Conservation (phyloP, 176 grass and related monocot genomes). For the Olyra latifolia region DNA sequence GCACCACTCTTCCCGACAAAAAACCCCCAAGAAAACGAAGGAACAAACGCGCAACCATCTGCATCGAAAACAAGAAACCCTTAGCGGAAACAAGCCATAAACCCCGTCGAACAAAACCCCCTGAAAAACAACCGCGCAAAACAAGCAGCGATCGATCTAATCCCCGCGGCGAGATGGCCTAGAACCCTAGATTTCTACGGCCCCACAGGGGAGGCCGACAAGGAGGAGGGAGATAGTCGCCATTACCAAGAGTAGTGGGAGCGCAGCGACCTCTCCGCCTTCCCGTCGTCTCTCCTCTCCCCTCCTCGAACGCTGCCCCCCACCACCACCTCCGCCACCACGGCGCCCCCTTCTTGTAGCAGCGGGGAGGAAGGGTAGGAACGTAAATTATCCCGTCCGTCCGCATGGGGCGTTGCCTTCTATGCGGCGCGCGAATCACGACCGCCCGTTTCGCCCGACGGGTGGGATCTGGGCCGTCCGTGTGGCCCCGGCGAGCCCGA, state of each 20-base stretch:
- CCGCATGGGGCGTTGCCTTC: background rate
- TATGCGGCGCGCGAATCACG: background rate
- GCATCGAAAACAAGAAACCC: background rate
- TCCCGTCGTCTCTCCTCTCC: background rate
- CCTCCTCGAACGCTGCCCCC: background rate
- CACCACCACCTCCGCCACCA: background rate
- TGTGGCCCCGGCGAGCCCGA: background rate
- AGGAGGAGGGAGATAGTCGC: background rate
- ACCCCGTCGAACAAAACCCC: background rate
- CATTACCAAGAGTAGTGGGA: slow-evolving; percentile 9
- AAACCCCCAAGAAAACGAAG: background rate
- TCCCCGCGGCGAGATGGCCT: background rate
- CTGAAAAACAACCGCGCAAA: background rate
- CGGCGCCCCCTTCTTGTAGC: slow-evolving; percentile 15
- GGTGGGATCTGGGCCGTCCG: background rate
- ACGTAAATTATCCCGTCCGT: background rate
- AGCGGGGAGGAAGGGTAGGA: background rate
- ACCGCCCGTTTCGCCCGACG: background rate
- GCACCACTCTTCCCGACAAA: background rate
- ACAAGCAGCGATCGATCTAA: background rate
- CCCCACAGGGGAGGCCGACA: background rate
- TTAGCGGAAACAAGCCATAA: background rate
- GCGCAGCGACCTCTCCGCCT: background rate
- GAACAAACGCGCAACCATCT: too few species aligned
- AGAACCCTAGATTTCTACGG: slow-evolving; percentile 41